Conservation (phyloP, 139 green algal species). For the Chlorella vulgaris region DNA sequence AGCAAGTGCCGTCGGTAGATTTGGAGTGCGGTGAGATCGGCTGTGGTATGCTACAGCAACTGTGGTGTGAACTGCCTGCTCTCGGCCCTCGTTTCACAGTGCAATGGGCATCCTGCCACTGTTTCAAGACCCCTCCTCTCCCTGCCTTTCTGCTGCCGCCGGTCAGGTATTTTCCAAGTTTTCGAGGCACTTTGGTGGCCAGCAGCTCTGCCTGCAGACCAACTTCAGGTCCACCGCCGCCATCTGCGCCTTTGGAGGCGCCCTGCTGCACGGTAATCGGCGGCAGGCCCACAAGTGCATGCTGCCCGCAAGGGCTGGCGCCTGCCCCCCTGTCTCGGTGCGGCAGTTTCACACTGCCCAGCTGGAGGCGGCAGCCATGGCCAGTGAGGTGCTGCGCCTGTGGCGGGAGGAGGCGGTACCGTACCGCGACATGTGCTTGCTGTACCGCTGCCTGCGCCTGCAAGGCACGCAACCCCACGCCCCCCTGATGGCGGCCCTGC, state of each 20-base stretch:
- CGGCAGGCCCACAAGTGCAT: not conserved
- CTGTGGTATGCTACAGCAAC: too few species aligned
- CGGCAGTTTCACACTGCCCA: not conserved
- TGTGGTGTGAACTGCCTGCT: too few species aligned
- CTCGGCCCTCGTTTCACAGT: too few species aligned
- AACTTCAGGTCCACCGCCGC: constrained; percentile 21
- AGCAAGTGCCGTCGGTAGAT: too few species aligned
- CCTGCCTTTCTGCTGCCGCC: too few species aligned
- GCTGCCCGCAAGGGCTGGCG: not conserved
- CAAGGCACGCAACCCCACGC: not conserved
- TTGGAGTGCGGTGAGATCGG: too few species aligned
- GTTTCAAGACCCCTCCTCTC: too few species aligned
- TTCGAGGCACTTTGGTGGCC: not conserved
- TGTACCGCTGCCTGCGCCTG: constrained; percentile 27
- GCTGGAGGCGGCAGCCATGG: constrained; percentile 1
- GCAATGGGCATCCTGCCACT: too few species aligned
- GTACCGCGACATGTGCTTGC: not conserved
- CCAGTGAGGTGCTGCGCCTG: not conserved
- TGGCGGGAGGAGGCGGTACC: not conserved
- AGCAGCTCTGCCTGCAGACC: constrained; percentile 2
- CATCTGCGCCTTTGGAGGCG: constrained; percentile 22
- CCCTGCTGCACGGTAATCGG: constrained; percentile 12
- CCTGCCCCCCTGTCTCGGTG: not conserved
- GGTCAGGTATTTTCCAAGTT: constrained; percentile 4
- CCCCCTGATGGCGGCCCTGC: not conserved